Evolutionary conservation across 2,329 filamentous ascomycete genomes (phyloP), one percentile per base, ranked within the genome.

Genomic region (Beauveria rudraprayagi): DNA sequence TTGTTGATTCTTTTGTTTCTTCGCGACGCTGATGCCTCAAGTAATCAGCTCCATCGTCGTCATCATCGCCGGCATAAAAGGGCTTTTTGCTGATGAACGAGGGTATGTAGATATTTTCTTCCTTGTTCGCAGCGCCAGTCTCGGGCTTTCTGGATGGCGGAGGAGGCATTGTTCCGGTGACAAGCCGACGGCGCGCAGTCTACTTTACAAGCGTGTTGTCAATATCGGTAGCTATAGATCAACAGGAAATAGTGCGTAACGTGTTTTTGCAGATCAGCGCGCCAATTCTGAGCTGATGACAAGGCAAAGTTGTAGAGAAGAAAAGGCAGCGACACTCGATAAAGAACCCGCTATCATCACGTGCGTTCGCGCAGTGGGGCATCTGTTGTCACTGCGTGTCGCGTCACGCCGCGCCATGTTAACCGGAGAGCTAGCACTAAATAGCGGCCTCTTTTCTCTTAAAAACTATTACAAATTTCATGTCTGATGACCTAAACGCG

Each of bases 71-170:
- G 60, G 95, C 87, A 75, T 97, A 99, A 77, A 99, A 99, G 5
- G 94, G 94, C 67, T 95, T 92, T 75, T 96, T 97, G 68, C 92
- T 92, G 77, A 99, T 99, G 81, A 97, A 99, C 59, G 90, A 87
- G 6, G 94, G 94, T 70, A 99, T 99, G 80, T 99, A 99, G 74
- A 97, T 87, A 82, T 99, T 99, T 75, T 94, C 91, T 75, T 96
- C 92, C 73, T 96, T 96, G 60, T 82, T 84, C 5, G 76, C 75
- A 10, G 75, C 73, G 52, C 71, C 70, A 11, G 74, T 67, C 52
- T 73, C 70, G 7, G 70, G 66, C 60, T 73, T 75, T 28, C 69
- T 67, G 19, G 73, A 69, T 5, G 73, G 73, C 2, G 72, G 71
- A 3, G 70, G 68, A 30, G 63, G 65, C 51, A 65, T 56, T 24